A percentile compares a stretch with the other conserved stretches of the same genome.
These are phyloP conservation scores for Hibiscus syriacus DNA, from an alignment of 345 rosid species.

Conservation along the genomic window DNA sequence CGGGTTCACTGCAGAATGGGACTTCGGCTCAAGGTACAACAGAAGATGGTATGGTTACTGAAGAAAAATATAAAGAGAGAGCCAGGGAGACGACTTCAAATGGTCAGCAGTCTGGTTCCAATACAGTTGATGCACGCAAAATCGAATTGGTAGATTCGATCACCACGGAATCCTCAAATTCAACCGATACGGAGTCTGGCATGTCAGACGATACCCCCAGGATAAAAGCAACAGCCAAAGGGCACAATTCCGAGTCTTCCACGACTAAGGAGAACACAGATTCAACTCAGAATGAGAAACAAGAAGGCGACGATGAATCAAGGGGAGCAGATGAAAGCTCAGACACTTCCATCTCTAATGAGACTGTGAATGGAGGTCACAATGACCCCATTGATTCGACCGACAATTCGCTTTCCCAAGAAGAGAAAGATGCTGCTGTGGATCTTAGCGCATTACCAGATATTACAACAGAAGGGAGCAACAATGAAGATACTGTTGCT, in stretches of 20 bases:
- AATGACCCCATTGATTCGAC: constrained; percentile 28
- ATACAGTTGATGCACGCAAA: constrained; percentile 20
- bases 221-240: constrained; percentile 26
- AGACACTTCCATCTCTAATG: constrained; percentile 14
- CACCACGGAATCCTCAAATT: constrained; percentile 23
- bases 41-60: constrained; percentile 19
- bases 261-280: constrained; percentile 12
- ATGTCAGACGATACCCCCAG: constrained; percentile 18
- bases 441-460: constrained; percentile 50
- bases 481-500: constrained; percentile 35
- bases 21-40: constrained; percentile 26
- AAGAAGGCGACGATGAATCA: constrained; percentile 19
- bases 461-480: constrained; percentile 24
- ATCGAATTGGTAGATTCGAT: constrained; percentile 12
- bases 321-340: constrained; percentile 27
- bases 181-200: constrained; percentile 18
- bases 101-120: constrained; percentile 18
- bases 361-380: constrained; percentile 19
- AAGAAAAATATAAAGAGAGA: constrained; percentile 26
- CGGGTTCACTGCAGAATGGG: constrained; percentile 29
- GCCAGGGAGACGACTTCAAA: constrained; percentile 11
- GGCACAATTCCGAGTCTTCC: constrained; percentile 26
- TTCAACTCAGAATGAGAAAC: constrained; percentile 20
- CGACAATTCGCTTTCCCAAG: constrained; percentile 29
- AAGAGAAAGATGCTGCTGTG: constrained; percentile 37